These are phyloP conservation scores for Artemisia annua DNA, from an alignment of 129 eudicot species.

Conservation along the genomic window DNA sequence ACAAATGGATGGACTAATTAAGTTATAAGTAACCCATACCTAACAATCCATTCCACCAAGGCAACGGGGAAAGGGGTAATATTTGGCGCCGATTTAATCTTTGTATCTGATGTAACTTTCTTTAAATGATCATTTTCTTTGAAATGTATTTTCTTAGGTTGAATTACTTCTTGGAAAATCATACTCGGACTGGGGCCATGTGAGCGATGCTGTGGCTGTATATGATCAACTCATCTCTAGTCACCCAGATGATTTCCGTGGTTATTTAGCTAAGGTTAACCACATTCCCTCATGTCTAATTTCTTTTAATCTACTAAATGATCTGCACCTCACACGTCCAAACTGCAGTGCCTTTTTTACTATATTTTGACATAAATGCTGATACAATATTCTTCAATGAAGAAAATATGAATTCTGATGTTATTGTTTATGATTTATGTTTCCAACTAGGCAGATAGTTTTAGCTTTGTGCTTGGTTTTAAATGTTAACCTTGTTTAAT, in stretches of 20 bases:
- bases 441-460: too few species aligned
- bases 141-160: conserved; percentile 48
- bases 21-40: too few species aligned
- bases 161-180: conserved; percentile 96
- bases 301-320: background rate
- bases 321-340: background rate
- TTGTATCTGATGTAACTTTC: background rate
- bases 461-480: too few species aligned
- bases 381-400: too few species aligned
- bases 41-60: background rate
- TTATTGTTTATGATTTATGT: too few species aligned
- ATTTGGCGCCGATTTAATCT: background rate
- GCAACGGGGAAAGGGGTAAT: background rate
- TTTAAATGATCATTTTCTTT: background rate
- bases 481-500: too few species aligned
- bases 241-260: conserved; percentile 91
- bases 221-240: conserved; percentile 86
- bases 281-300: conserved; percentile 17
- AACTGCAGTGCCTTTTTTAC: background rate
- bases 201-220: conserved; percentile 86
- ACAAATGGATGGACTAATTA: too few species aligned
- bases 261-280: conserved; percentile 86
- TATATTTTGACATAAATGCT: background rate
- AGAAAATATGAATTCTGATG: too few species aligned
- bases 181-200: conserved; percentile 95